Base-by-base conservation (phyloP, 192 early-diverging fungal genomes). In the Linnemannia elongata region DNA sequence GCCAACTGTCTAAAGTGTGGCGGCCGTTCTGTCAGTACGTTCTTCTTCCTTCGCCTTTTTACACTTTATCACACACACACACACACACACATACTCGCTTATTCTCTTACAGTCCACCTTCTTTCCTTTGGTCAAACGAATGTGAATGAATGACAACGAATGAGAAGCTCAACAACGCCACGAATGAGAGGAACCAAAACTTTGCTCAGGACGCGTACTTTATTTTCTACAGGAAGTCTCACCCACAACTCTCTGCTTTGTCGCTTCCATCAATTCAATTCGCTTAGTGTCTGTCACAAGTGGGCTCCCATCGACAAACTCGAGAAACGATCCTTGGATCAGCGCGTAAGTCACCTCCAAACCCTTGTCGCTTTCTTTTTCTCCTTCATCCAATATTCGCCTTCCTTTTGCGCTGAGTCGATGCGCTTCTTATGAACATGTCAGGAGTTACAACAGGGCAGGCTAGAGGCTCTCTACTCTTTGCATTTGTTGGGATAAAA, bases 1-100 rank as follows among this genome's bases (percentile, higher is more conserved):
- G 87, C 86, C 69, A 91, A 88, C 76, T 91, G 91, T 73, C 66
- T 88, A 41, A 88, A 88, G 71, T 91, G 91, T 71, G 89, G 91
- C n/a, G 91, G 91, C 15, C 88, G 87, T 24, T 81, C 88, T 60
- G 89, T 91, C 44, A 89, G 91, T 91, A 89, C 54, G 85, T 83
- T 66, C 9, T 36, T 1, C 35, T 39, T 41, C 18, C 52, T 17
- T 49, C 5, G 24, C n/a, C n/a, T 57, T 57, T 57, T 57, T 27
- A 57, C 24, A 7, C 55, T 24, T 57, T 27, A 8, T 27, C 9
- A 6, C 55, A 57, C 55, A 6, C 38, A 6, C 38, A 3, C 38
- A 20, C 17, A 54, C 52, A 20, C 52, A 20, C 17, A 54, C 52
- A 20, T 22, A 18, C 7, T 0, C 55, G 22, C 24, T 24, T 27